These are phyloP conservation scores for Geosiphon pyriformis DNA, from an alignment of 192 early-diverging fungal species.

Conservation along the genomic window DNA sequence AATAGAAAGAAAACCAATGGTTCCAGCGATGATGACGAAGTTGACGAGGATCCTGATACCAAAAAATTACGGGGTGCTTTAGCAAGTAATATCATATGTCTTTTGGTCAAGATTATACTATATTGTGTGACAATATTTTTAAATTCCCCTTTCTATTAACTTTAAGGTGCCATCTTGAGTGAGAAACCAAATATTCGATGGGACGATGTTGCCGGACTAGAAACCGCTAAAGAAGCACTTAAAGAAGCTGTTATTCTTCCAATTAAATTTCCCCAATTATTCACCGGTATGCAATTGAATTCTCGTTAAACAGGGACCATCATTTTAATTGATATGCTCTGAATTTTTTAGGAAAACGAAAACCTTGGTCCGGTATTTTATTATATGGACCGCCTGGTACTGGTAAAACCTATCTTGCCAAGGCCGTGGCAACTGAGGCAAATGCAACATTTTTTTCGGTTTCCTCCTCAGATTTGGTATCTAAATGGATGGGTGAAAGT, in stretches of 20 bases:
- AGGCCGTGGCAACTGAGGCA: slow-evolving; percentile 97
- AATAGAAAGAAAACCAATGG: slow-evolving; percentile 36
- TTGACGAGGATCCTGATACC: slow-evolving; percentile 40
- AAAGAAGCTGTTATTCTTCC: slow-evolving; percentile 99
- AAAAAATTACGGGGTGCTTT: slow-evolving; percentile 43
- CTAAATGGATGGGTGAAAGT: slow-evolving; percentile 99
- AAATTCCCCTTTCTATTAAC: background rate
- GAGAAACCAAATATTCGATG: slow-evolving; percentile 97
- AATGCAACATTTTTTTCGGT: slow-evolving; percentile 95
- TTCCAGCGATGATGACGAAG: slow-evolving; percentile 33
- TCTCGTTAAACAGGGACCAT: no score
- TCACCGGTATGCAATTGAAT: slow-evolving; percentile 74
- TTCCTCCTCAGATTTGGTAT: slow-evolving; percentile 96
- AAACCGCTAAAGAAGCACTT: slow-evolving; percentile 90
- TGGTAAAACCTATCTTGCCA: slow-evolving; percentile 94
- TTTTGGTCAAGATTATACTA: background rate
- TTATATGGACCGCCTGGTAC: slow-evolving; percentile 98
- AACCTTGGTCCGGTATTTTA: slow-evolving; percentile 95
- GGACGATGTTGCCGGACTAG: slow-evolving; percentile 96
- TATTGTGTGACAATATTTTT: background rate
- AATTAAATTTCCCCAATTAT: slow-evolving; percentile 95
- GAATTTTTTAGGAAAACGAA: slow-evolving; percentile 74
- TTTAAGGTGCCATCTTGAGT: slow-evolving; percentile 74
- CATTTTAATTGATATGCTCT: no score
- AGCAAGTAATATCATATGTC: slow-evolving; percentile 16